phyloP scores from a whole-genome alignment of 108 stramenopile species.

The Cyclostephanos tholiformis region DNA sequence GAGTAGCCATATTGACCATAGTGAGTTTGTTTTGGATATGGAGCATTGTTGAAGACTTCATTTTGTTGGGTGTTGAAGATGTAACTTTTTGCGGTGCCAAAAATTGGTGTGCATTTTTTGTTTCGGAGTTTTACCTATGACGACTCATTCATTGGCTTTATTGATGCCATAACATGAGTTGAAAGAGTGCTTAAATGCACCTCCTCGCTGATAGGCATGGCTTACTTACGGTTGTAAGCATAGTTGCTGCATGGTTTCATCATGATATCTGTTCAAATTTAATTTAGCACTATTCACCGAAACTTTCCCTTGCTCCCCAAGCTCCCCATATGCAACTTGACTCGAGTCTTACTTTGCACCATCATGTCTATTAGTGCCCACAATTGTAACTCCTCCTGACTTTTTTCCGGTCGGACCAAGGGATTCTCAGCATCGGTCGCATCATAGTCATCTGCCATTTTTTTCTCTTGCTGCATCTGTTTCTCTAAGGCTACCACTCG shows the following conservation, averaged over 20 bases:
- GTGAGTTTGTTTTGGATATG: too few species aligned
- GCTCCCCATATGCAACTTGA: constrained; percentile 70
- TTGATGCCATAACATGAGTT: too few species aligned
- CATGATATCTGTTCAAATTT: not conserved
- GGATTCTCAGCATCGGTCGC: constrained; percentile 15
- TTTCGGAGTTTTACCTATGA: too few species aligned
- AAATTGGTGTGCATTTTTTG: too few species aligned
- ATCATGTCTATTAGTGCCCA: constrained; percentile 89
- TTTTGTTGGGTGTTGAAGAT: too few species aligned
- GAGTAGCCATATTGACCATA: not conserved
- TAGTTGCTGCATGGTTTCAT: too few species aligned
- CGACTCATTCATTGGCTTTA: too few species aligned
- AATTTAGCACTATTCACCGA: constrained; percentile 22
- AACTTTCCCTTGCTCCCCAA: constrained; percentile 66
- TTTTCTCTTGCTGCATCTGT: constrained; percentile 8
- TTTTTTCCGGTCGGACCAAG: constrained; percentile 19
- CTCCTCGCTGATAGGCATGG: too few species aligned
- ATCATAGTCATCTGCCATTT: constrained; percentile 1
- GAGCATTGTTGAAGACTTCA: too few species aligned
- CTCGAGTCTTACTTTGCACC: constrained; percentile 80
- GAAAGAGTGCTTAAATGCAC: too few species aligned
- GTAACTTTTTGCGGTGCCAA: too few species aligned
- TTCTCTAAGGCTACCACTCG: constrained; percentile 41
- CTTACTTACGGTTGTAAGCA: too few species aligned
- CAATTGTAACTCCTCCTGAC: constrained; percentile 63